These are phyloP conservation scores for Camelina neglecta DNA, from an alignment of 345 rosid species.

Conservation along the genomic window DNA sequence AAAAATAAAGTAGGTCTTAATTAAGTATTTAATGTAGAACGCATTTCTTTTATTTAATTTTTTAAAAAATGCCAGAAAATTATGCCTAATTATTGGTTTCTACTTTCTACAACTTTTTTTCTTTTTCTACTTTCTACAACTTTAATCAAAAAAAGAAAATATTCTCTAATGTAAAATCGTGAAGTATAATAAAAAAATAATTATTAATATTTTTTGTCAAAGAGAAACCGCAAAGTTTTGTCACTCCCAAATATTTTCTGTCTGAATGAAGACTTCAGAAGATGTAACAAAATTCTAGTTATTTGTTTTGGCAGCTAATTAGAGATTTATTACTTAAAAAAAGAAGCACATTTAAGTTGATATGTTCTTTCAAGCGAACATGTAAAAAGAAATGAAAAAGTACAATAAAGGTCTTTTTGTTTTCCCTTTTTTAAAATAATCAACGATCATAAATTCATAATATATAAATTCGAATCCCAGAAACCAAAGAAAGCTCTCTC, in stretches of 20 bases:
- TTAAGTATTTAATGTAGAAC: background rate
- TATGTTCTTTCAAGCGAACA: background rate
- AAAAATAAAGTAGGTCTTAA: background rate
- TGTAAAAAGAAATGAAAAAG: conserved; percentile 1
- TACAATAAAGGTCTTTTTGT: background rate
- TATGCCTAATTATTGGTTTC: background rate
- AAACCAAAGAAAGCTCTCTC: conserved; percentile 26
- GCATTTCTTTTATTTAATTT: background rate
- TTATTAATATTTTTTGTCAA: no score
- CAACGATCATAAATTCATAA: conserved; percentile 24
- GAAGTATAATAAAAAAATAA: background rate
- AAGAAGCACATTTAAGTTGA: background rate
- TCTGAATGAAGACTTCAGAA: background rate
- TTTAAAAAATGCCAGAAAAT: no score
- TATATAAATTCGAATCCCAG: conserved; percentile 31
- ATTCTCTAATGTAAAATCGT: background rate
- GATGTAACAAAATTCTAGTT: background rate
- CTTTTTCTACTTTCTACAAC: no score
- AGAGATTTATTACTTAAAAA: no score
- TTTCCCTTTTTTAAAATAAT: conserved; percentile 21
- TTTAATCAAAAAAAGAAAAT: no score
- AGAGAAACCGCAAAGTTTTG: background rate
- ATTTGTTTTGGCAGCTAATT: no score
- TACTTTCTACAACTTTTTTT: no score
- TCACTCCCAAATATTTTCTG: background rate